A percentile compares a stretch with the other conserved stretches of the same genome.
phyloP scores from a whole-genome alignment of 345 rosid genomes.

The Passiflora organensis region DNA sequence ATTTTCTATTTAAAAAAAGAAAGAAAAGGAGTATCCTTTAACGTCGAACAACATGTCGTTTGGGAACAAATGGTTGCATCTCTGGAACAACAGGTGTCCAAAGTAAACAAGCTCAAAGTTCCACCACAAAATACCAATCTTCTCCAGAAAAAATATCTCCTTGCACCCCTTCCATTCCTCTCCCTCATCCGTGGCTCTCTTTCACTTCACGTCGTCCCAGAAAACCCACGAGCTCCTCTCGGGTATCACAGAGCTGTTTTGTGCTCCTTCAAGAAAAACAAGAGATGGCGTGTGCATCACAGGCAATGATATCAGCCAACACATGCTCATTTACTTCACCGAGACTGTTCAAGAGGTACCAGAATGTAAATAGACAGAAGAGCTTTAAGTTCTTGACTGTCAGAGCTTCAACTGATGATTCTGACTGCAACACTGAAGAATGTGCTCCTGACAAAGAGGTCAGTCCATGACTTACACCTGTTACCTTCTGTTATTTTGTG shows the following conservation, averaged over 20 bases:
- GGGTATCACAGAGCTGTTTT: background rate
- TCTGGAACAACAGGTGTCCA: background rate
- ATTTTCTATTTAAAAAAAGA: too few species aligned
- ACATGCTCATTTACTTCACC: constrained; percentile 48
- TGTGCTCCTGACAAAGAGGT: constrained; percentile 99
- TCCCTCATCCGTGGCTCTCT: background rate
- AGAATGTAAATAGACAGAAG: constrained; percentile 11
- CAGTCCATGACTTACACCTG: background rate
- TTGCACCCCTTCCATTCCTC: background rate
- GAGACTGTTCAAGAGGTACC: constrained; percentile 26
- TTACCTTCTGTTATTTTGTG: background rate
- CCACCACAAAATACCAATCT: background rate
- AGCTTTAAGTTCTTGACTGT: constrained; percentile 28
- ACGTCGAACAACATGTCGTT: background rate
- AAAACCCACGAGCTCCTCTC: background rate
- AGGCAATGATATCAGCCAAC: constrained; percentile 56
- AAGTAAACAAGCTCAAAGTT: background rate
- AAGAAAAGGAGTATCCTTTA: background rate
- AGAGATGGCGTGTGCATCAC: constrained; percentile 67
- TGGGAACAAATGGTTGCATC: background rate
- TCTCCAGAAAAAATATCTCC: background rate
- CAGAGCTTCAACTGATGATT: constrained; percentile 55
- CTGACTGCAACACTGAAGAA: constrained; percentile 82
- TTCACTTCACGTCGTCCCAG: background rate
- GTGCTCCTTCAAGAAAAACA: background rate